Percentiles rank a stretch among this genome's conserved stretches.
Conservation (phyloP, 345 rosid species). For the Capsella bursapastoris region DNA sequence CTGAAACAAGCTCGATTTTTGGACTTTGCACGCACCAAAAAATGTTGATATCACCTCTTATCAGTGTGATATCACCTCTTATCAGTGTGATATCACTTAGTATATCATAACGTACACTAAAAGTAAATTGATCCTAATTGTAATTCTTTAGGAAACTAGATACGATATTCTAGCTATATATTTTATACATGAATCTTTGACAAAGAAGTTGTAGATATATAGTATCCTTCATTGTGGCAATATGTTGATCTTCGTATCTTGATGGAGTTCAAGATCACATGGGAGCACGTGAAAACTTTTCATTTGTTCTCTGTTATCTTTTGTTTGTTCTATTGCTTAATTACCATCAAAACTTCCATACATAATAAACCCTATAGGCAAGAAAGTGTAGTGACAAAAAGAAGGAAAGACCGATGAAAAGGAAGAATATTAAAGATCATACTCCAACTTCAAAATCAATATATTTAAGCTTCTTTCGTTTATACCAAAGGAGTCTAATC, state of each 20-base stretch:
- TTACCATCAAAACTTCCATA: background rate
- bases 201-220: background rate
- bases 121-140: too few species aligned
- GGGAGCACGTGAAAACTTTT: constrained; percentile 31
- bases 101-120: too few species aligned
- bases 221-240: constrained; percentile 7
- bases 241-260: constrained; percentile 38
- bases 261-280: constrained; percentile 25
- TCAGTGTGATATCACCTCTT: too few species aligned
- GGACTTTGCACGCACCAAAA: too few species aligned
- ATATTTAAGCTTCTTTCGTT: background rate
- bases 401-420: background rate
- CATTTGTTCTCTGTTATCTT: constrained; percentile 15
- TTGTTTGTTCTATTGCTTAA: constrained; percentile 14
- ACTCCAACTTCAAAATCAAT: background rate
- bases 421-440: background rate
- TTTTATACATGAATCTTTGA: background rate
- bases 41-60: too few species aligned
- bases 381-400: background rate
- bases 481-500: background rate
- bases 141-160: too few species aligned
- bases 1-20: too few species aligned
- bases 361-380: background rate
- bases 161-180: background rate
- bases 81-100: too few species aligned